A percentile compares a stretch with the other conserved stretches of the same genome.
Conservation (phyloP, 768 basidiomycete species). For the Tricholoma flavovirens region DNA sequence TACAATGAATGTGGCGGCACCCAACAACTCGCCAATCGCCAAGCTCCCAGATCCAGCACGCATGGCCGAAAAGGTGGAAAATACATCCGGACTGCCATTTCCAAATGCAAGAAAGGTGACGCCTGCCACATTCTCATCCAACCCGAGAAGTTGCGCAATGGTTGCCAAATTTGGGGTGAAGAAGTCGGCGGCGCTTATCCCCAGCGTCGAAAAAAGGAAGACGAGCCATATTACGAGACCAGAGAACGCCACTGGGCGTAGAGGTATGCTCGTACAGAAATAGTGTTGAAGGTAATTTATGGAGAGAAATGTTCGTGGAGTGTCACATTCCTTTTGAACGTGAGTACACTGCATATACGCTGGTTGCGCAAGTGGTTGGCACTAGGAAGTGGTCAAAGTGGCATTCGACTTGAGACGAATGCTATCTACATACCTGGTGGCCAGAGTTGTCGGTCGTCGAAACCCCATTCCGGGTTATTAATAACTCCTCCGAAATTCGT, state of each 20-base stretch:
- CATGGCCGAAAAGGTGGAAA: conserved; percentile 94
- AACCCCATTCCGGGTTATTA: conserved; percentile 21
- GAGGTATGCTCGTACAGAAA: conserved; percentile 54
- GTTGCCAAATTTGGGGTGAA: conserved; percentile 96
- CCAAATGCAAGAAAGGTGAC: conserved; percentile 97
- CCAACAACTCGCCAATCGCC: conserved; percentile 92
- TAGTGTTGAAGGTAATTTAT: conserved; percentile 66
- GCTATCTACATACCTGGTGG: conserved; percentile 21
- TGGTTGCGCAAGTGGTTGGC: conserved; percentile 56
- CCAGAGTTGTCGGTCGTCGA: conserved; percentile 12
- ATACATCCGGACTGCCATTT: conserved; percentile 95
- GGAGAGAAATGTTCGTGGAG: conserved; percentile 58
- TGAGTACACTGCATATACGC: conserved; percentile 56
- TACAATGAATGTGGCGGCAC: conserved; percentile 93
- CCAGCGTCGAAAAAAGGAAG: conserved; percentile 94
- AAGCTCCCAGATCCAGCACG: conserved; percentile 77
- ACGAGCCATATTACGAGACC: conserved; percentile 72
- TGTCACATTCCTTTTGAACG: conserved; percentile 52
- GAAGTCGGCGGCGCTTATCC: conserved; percentile 93
- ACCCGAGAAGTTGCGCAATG: conserved; percentile 75
- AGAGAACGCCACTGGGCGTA: conserved; percentile 57
- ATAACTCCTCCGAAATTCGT: conserved; percentile 34
- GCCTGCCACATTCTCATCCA: conserved; percentile 92
- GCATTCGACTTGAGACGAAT: background rate
- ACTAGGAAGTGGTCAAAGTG: conserved; percentile 34